Conservation (phyloP, 495 filamentous ascomycete genomes). For the Sabuloglossum arenarium region DNA sequence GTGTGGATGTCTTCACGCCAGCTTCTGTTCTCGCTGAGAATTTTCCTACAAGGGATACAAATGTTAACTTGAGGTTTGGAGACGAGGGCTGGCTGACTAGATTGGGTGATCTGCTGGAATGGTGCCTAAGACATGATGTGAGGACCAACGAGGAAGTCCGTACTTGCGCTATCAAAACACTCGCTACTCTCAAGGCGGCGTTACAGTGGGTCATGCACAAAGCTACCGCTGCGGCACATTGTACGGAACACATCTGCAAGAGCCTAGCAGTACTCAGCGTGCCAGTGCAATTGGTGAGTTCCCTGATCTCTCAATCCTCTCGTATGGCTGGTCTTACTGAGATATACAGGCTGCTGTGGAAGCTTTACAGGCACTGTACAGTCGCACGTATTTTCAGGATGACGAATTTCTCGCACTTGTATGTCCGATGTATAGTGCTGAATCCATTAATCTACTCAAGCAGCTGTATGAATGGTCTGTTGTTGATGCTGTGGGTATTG, state of each 20-base stretch:
- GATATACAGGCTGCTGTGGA: constrained; percentile 52
- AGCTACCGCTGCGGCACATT: constrained; percentile 46
- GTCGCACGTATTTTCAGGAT: constrained; percentile 46
- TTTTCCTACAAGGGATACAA: constrained; percentile 44
- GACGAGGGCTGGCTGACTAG: constrained; percentile 73
- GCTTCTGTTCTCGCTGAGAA: constrained; percentile 47
- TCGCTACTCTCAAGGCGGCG: constrained; percentile 53
- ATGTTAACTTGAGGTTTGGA: constrained; percentile 43
- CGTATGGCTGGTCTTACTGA: constrained; percentile 8
- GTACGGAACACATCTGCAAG: constrained; percentile 50
- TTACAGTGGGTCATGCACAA: constrained; percentile 71
- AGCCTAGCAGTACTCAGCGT: constrained; percentile 54
- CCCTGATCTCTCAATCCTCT: not conserved
- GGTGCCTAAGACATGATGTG: constrained; percentile 44
- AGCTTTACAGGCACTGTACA: constrained; percentile 63
- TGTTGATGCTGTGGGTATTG: constrained; percentile 56
- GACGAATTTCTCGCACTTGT: constrained; percentile 64
- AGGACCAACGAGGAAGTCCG: constrained; percentile 41
- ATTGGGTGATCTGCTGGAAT: constrained; percentile 49
- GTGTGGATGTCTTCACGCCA: constrained; percentile 85
- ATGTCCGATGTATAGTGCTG: constrained; percentile 50
- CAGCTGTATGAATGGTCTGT: constrained; percentile 66
- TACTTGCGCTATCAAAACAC: constrained; percentile 46
- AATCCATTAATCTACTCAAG: constrained; percentile 49
- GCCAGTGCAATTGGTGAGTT: constrained; percentile 48